Percentiles rank a stretch among this genome's conserved stretches.
These are phyloP conservation scores for Suhomyces tanzawaensis DNA, from an alignment of 805 yeast genomes.

Conservation along the genomic window DNA sequence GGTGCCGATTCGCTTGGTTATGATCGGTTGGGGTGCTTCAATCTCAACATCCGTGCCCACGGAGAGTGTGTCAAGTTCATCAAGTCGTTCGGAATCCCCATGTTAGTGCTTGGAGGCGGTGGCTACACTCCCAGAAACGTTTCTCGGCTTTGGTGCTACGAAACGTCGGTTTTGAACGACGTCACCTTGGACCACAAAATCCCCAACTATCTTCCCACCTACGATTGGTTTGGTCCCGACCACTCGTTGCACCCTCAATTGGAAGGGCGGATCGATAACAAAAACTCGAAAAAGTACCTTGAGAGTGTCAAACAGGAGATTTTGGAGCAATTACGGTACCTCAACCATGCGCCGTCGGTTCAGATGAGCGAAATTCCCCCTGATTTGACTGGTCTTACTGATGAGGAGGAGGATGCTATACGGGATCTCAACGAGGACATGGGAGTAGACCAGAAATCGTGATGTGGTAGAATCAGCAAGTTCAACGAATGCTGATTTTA, in stretches of 20 bases:
- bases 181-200: constrained; percentile 43
- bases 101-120: constrained; percentile 94
- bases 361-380: constrained; percentile 92
- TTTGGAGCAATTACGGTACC: constrained; percentile 73
- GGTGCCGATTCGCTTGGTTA: constrained; percentile 96
- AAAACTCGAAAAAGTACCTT: constrained; percentile 76
- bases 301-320: constrained; percentile 75
- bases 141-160: constrained; percentile 92
- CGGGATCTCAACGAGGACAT: constrained; percentile 39
- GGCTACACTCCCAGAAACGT: constrained; percentile 97
- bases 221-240: constrained; percentile 87
- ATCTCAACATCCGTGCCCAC: constrained; percentile 86
- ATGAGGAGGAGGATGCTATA: constrained; percentile 40
- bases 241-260: constrained; percentile 76
- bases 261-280: constrained; percentile 66
- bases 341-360: constrained; percentile 93
- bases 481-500: too few relatives aligned
- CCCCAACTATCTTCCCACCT: constrained; percentile 73
- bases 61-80: constrained; percentile 92
- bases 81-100: constrained; percentile 85
- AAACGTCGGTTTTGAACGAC: constrained; percentile 77
- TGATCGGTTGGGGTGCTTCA: constrained; percentile 92
- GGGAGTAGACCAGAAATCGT: too few relatives aligned
- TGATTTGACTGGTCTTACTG: constrained; percentile 41
- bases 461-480: too few relatives aligned